Evolutionary conservation across 331 rosid genomes (phyloP), one percentile per base, ranked within the genome.

Genomic region (Spiraea crenata): DNA sequence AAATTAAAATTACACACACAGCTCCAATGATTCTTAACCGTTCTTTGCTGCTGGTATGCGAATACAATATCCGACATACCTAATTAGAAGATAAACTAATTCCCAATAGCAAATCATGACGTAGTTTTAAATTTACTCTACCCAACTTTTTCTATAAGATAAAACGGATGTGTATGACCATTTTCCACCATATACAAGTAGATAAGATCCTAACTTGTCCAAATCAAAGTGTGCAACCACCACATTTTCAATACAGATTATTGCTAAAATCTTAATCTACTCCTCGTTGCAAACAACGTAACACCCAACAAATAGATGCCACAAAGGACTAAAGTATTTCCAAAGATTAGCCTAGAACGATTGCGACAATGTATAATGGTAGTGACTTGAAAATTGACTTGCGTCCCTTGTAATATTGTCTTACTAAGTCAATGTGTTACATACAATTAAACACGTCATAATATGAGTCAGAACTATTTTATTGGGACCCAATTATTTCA

Each of bases 261-360:
- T 25, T 25, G 31, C 1, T 25, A 31, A 34, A 12, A 12, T 11
- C 12, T 6, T 9, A 35, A 38, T 47, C 25, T 37, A 8, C 13
- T 12, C 49, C 31, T 64, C 42, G 3, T 69, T 46, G 80, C 9
- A 49, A 17, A 63, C 49, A 69, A 50, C 9, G 11, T 66, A 49
- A 66, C 45, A 4, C 41, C 69, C 44, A 46, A 52, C 13, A 3
- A 37, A 52, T 10, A 17, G 55, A 78, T 51, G 50, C 47, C 61
- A 47, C 56, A 38, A 57, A 31, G 38, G 71, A 17, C 14, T 25
- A 3, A 56, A 63, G 39, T 37, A 54, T 4, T 19, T 41, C 60
- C 69, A 58, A 66, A 66, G 37, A 39, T 55, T n/a, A 56, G 44
- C 56, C 17, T 46, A 16, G 4, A 0, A 10, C 52, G 31, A 52